Evolutionary conservation across 805 yeast species (phyloP), one percentile per base, ranked within the genome.

Genomic region (Aciculoconidium aculeatum): DNA sequence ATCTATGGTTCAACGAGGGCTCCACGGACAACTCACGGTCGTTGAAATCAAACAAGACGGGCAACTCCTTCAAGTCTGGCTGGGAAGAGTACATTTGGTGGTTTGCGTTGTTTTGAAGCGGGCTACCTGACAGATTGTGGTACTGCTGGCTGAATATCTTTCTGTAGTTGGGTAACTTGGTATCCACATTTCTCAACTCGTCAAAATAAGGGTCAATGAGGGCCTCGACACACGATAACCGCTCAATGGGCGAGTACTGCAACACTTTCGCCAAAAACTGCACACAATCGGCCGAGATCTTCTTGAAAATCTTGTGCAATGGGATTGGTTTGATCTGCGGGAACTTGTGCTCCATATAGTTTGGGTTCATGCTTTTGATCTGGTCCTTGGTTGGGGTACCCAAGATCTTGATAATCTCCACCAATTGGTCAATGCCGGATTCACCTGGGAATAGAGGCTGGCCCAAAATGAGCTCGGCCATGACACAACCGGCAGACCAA

Each of bases 391-490:
- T 70, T 6, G 98, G 98, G 1, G 98, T 90, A 10, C 98, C 98
- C 51, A 92, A 68, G 15, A 90, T 84, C 60, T 92, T 92, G 55
- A 90, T 90, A 45, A 90, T 90, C 58, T 90, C 98, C 11, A 90
- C 97, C 47, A 90, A 72, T 58, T 92, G 98, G 55, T 92, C 98
- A 35, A 92, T 90, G 21, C 98, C 97, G 36, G 88, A 79, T 54
- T 92, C 97, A 25, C 98, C 98, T 8, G 98, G 98, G 62, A 92
- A 92, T 41, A 92, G 65, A 9, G 98, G 98, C 54, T 87, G 96
- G 11, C 98, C 97, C 34, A 92, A 70, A 40, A 88, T 75, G 47
- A 92, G 65, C 61, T 92, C 98, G 4, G 97, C 97, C 85, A 92
- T 87, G 13, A 92, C 98, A 65, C 98, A 92, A 12, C 95, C 96